These are phyloP conservation scores for Calonectria crousiana DNA, from an alignment of 2,329 filamentous ascomycete species.

Conservation along the genomic window DNA sequence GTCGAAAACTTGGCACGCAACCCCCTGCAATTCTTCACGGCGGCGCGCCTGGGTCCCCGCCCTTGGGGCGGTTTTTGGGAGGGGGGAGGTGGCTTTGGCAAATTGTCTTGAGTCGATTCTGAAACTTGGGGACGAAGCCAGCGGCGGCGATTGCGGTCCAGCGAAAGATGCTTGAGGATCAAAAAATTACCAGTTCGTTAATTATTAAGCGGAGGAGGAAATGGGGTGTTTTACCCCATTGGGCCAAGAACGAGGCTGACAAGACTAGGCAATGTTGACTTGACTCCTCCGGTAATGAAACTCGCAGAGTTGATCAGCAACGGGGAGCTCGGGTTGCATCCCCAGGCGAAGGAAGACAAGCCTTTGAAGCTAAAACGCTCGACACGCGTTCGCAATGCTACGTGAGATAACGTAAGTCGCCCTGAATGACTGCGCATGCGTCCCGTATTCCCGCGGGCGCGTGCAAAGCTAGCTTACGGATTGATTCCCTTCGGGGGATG, in stretches of 20 bases:
- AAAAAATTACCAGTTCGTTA: neutral
- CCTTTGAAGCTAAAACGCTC: neutral
- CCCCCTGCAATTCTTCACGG: conserved; percentile 9
- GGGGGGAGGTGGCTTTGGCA: conserved; percentile 22
- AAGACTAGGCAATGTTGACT: conserved; percentile 7
- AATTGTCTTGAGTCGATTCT: conserved; percentile 22
- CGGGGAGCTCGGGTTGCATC: conserved; percentile 1
- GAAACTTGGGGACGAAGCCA: conserved; percentile 14
- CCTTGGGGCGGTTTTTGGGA: neutral
- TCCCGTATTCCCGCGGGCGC: conserved; percentile 6
- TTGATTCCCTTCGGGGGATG: neutral
- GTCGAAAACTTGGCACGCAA: conserved; percentile 10
- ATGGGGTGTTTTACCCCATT: conserved; percentile 15
- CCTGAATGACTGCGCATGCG: neutral
- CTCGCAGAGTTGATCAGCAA: conserved; percentile 6
- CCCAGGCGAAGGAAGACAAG: conserved; percentile 9
- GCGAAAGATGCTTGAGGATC: neutral
- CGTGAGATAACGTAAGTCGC: conserved; percentile 9
- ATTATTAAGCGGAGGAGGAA: conserved; percentile 3
- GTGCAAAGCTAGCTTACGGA: neutral
- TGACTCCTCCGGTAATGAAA: conserved; percentile 11
- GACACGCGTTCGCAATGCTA: conserved; percentile 7
- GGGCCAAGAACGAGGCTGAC: conserved; percentile 17
- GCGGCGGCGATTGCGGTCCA: neutral
- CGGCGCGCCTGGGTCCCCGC: conserved; percentile 5